Conservation (phyloP, 2,329 filamentous ascomycete species). For the Emydomyces testavorans region DNA sequence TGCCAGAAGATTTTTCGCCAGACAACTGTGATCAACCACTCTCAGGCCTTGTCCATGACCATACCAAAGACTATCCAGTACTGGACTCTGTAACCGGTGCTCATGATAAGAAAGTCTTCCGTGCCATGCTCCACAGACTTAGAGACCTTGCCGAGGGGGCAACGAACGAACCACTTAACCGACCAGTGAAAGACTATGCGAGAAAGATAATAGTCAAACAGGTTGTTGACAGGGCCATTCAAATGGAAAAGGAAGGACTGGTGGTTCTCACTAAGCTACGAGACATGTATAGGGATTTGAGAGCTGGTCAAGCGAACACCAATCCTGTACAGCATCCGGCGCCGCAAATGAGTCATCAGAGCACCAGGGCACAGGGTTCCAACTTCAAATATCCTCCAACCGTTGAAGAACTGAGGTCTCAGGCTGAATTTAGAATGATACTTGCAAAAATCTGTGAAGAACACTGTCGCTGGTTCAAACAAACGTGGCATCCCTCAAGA, state of each 20-base stretch:
- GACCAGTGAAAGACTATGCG: neutral
- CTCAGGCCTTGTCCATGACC: neutral
- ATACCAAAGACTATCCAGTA: neutral
- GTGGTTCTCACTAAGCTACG: no score
- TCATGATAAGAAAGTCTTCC: neutral
- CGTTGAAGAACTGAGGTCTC: neutral
- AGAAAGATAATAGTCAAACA: neutral
- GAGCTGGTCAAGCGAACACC: no score
- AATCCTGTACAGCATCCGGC: no score
- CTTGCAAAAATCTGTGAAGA: neutral
- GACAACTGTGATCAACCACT: neutral
- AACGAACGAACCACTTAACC: neutral
- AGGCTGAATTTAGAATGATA: neutral
- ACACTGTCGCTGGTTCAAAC: neutral
- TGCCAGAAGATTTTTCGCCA: neutral
- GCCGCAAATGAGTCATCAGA: no score
- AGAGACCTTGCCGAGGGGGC: neutral
- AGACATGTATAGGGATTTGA: no score
- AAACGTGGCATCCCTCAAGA: no score
- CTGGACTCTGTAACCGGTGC: no score
- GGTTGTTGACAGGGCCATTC: neutral
- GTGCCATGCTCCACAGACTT: neutral
- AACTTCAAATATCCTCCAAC: no score
- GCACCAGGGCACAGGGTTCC: no score
- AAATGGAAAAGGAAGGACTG: no score